phyloP scores from a whole-genome alignment of 2,329 filamentous ascomycete species.

The Cyphellophora europaea region DNA sequence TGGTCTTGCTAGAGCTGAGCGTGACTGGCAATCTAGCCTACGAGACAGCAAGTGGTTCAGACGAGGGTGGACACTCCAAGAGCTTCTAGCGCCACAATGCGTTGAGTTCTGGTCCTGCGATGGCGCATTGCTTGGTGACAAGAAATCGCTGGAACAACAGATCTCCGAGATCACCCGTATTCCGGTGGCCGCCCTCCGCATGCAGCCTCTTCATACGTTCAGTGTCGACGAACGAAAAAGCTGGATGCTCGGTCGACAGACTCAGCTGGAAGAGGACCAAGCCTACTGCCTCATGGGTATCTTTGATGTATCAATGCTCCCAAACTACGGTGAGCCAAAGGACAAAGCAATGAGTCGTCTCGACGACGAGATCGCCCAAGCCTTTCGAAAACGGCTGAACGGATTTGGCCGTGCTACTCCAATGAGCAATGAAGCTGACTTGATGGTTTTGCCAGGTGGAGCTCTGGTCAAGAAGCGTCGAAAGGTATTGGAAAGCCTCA shows the following conservation, averaged over 20 bases:
- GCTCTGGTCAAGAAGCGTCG: not conserved
- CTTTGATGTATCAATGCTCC: conserved; percentile 33
- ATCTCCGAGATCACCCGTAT: conserved; percentile 21
- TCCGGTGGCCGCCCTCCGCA: conserved; percentile 12
- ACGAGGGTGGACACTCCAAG: conserved; percentile 5
- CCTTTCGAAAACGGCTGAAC: not conserved
- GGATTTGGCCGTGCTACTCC: conserved; percentile 25
- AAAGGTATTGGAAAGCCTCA: not conserved
- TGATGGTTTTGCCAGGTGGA: not conserved
- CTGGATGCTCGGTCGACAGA: conserved; percentile 27
- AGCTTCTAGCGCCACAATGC: conserved; percentile 1
- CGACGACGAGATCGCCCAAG: conserved; percentile 13
- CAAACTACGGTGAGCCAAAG: conserved; percentile 30
- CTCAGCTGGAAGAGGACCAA: conserved; percentile 28
- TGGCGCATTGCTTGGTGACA: conserved; percentile 2
- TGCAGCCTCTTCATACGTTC: conserved; percentile 13
- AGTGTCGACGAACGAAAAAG: conserved; percentile 27
- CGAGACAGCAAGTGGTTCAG: conserved; percentile 1
- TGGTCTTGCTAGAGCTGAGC: conserved; percentile 1
- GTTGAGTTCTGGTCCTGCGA: conserved; percentile 10
- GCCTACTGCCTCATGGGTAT: conserved; percentile 37
- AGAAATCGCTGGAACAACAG: conserved; percentile 14
- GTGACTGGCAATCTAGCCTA: conserved; percentile 8
- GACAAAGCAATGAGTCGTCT: conserved; percentile 10
- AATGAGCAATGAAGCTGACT: not conserved